Evolutionary conservation across 2,329 filamentous ascomycete genomes (phyloP), one percentile per base, ranked within the genome.

Genomic region (Epichloe festucae): DNA sequence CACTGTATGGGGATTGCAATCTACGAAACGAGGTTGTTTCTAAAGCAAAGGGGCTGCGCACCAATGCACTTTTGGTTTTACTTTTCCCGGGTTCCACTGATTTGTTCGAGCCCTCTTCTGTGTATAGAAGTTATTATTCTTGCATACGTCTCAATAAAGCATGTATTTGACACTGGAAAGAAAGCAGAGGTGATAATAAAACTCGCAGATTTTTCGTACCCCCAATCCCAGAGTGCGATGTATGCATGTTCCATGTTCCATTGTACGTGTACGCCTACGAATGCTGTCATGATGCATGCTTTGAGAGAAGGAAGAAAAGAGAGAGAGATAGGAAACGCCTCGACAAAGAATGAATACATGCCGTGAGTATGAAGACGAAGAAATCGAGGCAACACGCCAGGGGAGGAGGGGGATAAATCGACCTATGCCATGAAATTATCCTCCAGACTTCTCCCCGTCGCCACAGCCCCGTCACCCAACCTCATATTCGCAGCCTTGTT

Each of bases 381-480:
- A 52, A 40, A 38, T 31, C 27, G 27, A 48, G 39, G 11, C 46
- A 27, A n/a, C n/a, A 15, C 47, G 23, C 31, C 35, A 12, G 6
- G 23, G 23, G 23, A 23, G 3, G 3, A 1, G 3, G 15, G 21
- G 17, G 11, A 14, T 21, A 36, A 49, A 17, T n/a, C 15, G 2
- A 11, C 15, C 41, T 59, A 72, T 40, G 65, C 69, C 71, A 74
- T 73, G 17, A 73, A 74, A 53, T 71, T 66, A 42, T 74, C 71
- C 53, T 73, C 71, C 15, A 71, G 61, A 49, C 63, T 69, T 6
- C 59, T 60, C 34, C 49, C 51, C 2, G 43, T 48, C 11, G 40
- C 12, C 17, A 40, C 45, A 12, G 54, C 46, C 11, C 49, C 46
- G 17, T 54, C 50, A 3, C 65, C 66, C 50, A 75, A 58, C 17